These are phyloP conservation scores for Fomes fomentarius DNA, from an alignment of 1,284 basidiomycete genomes.

Conservation along the genomic window DNA sequence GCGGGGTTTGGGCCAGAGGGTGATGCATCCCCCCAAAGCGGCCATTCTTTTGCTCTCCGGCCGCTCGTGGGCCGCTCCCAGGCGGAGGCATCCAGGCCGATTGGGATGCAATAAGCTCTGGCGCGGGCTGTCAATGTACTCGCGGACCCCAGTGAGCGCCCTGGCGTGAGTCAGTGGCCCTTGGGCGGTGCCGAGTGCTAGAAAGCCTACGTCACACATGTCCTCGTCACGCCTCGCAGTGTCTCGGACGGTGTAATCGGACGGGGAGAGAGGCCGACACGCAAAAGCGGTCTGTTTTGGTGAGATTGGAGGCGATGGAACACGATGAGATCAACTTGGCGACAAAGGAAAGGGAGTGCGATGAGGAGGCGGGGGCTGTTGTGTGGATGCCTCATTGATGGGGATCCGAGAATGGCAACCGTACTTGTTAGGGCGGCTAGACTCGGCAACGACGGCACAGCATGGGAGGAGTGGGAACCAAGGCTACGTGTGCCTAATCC, in stretches of 20 bases:
- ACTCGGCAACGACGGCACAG: slow-evolving; percentile 23
- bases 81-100: slow-evolving; percentile 12
- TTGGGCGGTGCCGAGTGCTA: slow-evolving; percentile 7
- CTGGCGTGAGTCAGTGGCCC: neutral
- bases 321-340: slow-evolving; percentile 8
- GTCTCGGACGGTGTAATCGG: too few relatives aligned
- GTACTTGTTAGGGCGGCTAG: slow-evolving; percentile 9
- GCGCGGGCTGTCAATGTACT: slow-evolving; percentile 22
- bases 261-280: neutral
- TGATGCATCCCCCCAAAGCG: too few relatives aligned
- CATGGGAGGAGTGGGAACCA: slow-evolving; percentile 21
- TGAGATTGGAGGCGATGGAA: neutral
- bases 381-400: slow-evolving; percentile 21
- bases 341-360: neutral
- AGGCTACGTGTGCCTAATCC: slow-evolving; percentile 25
- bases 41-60: too few relatives aligned
- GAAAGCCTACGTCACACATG: neutral
- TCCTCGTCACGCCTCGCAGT: too few relatives aligned
- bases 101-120: slow-evolving; percentile 19
- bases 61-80: slow-evolving; percentile 23
- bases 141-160: neutral
- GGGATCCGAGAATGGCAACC: slow-evolving; percentile 13
- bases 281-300: neutral
- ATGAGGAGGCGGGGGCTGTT: slow-evolving; percentile 1
- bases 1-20: slow-evolving; percentile 13